Conservation (phyloP, 768 basidiomycete genomes). For the Auricularia cornea region DNA sequence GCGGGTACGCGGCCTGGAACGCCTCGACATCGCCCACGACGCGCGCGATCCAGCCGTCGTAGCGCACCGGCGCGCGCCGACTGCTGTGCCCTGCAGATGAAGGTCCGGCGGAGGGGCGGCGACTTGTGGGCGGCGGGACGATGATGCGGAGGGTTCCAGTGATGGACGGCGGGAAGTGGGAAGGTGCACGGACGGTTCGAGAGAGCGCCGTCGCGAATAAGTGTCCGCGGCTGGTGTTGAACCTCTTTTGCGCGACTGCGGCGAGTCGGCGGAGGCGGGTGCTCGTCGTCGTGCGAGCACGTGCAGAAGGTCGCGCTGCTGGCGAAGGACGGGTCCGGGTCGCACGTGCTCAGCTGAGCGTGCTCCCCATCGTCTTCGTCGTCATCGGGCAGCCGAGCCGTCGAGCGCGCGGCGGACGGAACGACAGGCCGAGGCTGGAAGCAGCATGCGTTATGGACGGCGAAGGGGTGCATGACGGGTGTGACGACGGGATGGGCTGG, state of each 20-base stretch:
- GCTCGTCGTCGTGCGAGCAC: constrained; percentile 6
- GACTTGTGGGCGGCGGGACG: too few relatives aligned
- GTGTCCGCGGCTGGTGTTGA: too few relatives aligned
- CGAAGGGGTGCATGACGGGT: background rate
- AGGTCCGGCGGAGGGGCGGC: too few relatives aligned
- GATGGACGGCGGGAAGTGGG: too few relatives aligned
- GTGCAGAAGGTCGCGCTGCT: constrained; percentile 17
- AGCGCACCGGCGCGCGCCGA: constrained; percentile 36
- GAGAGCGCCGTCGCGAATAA: too few relatives aligned
- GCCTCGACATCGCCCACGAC: constrained; percentile 42
- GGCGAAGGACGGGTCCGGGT: constrained; percentile 10
- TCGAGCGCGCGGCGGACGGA: background rate
- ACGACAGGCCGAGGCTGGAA: background rate
- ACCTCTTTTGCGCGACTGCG: too few relatives aligned
- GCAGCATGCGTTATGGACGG: too few relatives aligned
- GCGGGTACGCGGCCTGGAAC: constrained; percentile 28
- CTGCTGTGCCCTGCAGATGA: too few relatives aligned
- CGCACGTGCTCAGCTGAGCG: background rate
- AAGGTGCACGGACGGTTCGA: too few relatives aligned
- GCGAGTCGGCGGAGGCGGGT: constrained; percentile 9
- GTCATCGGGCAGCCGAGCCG: background rate
- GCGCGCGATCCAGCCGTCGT: constrained; percentile 44
- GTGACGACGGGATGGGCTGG: background rate
- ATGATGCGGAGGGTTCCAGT: too few relatives aligned
- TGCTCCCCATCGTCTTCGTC: background rate